Evolutionary conservation across 495 filamentous ascomycete genomes (phyloP), one percentile per base, ranked within the genome.

Genomic region (Amniculicola lignicola): DNA sequence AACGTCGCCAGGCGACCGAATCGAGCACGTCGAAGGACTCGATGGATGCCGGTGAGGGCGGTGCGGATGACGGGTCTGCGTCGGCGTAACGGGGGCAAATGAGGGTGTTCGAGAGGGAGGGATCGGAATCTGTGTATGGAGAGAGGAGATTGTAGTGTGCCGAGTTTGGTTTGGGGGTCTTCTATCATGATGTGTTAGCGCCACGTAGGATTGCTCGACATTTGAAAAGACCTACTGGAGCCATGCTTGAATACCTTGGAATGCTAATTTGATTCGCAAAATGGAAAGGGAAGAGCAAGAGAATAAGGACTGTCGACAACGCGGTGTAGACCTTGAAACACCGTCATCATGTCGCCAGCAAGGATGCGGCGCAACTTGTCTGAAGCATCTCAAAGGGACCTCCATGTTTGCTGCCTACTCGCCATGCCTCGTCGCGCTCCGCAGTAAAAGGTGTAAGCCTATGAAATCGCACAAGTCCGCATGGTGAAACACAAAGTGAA

Each of bases 41-140:
- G 21, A 60, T 50, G 2, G 49, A 54, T 1, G 50, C 49, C 2
- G 57, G 57, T 10, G 49, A 54, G 11, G 51, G 49, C 12, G 57
- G 57, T 14, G 57, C 49, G 21, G 57, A 54, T n/a, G 42, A 23
- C 3, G 49, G 7, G 27, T 60, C 57, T 9, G 39, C 11, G 18
- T 60, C 57, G 36, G 57, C 57, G 41, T 60, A 60, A 15, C 51
- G 49, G 10, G 57, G 57, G 35, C 49, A 54, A 25, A 60, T 24
- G n/a, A 60, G 50, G 16, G 40, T 60, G 22, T 59, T 29, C 21
- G 54, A 28, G 36, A 51, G 45, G 3, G 27, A 47, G 19, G 51
- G 22, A 18, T 49, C 49, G 25, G 48, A n/a, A 44, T 54, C 50
- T 12, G 35, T 24, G 50, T 60, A 60, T 22, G 56, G 56, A 11